phyloP scores from a whole-genome alignment of 495 filamentous ascomycete species.

The Xylaria acuta region DNA sequence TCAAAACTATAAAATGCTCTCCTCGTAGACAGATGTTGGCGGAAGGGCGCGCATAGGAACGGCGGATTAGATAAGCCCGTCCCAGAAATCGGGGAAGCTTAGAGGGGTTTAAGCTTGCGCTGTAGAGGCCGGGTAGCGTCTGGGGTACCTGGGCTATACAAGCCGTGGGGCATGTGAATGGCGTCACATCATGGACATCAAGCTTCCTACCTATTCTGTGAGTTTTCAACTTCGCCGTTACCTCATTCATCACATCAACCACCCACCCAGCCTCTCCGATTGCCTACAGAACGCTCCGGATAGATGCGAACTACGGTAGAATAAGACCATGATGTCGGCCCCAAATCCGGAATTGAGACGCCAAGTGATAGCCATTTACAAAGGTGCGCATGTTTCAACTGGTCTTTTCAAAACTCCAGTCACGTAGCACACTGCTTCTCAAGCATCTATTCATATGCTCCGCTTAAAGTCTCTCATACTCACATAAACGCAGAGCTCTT shows the following conservation, averaged over 20 bases:
- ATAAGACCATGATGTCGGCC: constrained; percentile 27
- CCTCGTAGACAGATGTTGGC: neutral
- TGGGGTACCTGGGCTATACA: neutral
- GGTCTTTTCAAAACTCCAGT: neutral
- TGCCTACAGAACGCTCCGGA: neutral
- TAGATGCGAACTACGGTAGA: neutral
- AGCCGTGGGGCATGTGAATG: neutral
- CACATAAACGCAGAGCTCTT: constrained; percentile 69
- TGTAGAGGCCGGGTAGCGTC: no score
- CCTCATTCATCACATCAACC: neutral
- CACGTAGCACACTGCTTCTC: no score
- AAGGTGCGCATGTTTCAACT: constrained; percentile 62
- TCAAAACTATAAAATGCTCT: neutral
- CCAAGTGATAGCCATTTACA: constrained; percentile 90
- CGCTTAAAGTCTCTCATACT: neutral
- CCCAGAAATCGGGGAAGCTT: neutral
- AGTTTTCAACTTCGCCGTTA: neutral
- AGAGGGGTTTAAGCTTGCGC: no score
- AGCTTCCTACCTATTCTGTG: neutral
- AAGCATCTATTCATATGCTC: neutral
- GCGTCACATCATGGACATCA: constrained; percentile 1
- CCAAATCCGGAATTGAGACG: constrained; percentile 67
- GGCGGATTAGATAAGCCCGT: constrained; percentile 3
- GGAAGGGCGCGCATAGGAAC: neutral
- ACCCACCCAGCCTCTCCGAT: neutral